Base-by-base conservation (phyloP, 2,329 filamentous ascomycete species). In the Hypoxylon sp. region DNA sequence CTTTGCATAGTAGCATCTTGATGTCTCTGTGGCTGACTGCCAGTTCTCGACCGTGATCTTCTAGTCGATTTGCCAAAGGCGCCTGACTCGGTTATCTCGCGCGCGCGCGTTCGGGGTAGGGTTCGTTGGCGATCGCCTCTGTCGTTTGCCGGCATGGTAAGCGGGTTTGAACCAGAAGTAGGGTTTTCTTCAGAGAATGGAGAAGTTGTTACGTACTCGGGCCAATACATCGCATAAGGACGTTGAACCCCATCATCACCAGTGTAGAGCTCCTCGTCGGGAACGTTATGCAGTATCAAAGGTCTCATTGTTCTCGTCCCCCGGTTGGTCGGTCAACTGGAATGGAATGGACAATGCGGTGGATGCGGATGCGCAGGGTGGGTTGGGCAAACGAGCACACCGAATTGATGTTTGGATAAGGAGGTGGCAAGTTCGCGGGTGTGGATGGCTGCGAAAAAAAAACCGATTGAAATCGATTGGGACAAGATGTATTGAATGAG, bases 11-110 rank as follows among this genome's bases (percentile, higher is more conserved):
- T 86, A 12, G 82, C 81, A 66, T 86, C 83, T 67, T 86, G 83
- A 58, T 78, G 78, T 64, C 78, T 77, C 25, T 81, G 75, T 23
- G 79, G 78, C 7, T 78, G 54, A 36, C 66, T 86, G 55, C 80
- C 81, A 3, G 82, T 84, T 59, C 82, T 78, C 19, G 82, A 85
- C 60, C 83, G 78, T 35, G 83, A 85, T 54, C 84, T 77, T 37
- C 83, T 76, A 32, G 80, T 84, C n/a, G 84, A 86, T 67, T 85
- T 86, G 51, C 84, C 84, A 68, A 87, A 87, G 2, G 84, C 84
- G 29, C 84, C 84, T 2, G 82, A 79, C 67, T 87, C 83, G 47
- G 81, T 75, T n/a, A 78, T 75, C 52, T 71, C 73, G 63, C 79
- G 79, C 56, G 57, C 55, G 42, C 80, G 77, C 41, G 76, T 74